phyloP scores from a whole-genome alignment of 371 early-diverging fungal genomes.

The Nematocida sp. region DNA sequence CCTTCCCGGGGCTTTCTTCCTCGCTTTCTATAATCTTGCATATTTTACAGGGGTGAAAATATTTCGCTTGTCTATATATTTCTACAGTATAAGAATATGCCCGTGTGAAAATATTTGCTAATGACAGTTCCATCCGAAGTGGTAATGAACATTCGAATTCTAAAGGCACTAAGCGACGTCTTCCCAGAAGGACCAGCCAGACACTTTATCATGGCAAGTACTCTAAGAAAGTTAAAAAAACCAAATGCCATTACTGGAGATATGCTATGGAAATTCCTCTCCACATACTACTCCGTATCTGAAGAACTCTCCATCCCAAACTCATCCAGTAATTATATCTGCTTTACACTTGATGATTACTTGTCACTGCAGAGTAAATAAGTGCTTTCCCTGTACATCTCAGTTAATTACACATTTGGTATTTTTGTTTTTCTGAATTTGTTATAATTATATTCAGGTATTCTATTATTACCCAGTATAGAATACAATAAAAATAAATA shows the following conservation, averaged over 20 bases:
- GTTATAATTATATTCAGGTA: neutral
- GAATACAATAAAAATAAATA: neutral
- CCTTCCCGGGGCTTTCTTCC: constrained; percentile 53
- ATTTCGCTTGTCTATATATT: neutral
- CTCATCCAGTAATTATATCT: constrained; percentile 26
- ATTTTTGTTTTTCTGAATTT: constrained; percentile 2
- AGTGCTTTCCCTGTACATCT: neutral
- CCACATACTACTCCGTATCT: constrained; percentile 22
- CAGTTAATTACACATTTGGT: neutral
- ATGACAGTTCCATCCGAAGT: constrained; percentile 63
- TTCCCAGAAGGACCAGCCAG: constrained; percentile 63
- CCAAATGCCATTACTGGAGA: constrained; percentile 67
- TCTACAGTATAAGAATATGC: neutral
- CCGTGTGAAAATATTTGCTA: constrained; percentile 50
- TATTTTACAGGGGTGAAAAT: constrained; percentile 29
- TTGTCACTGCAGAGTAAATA: neutral
- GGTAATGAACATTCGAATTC: constrained; percentile 67
- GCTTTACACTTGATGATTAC: constrained; percentile 18
- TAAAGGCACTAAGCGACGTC: constrained; percentile 65
- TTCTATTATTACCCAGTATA: neutral
- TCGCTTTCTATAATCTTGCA: constrained; percentile 54
- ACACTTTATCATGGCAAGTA: constrained; percentile 65
- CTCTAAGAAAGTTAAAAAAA: constrained; percentile 67
- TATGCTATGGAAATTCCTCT: constrained; percentile 68
- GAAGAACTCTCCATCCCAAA: constrained; percentile 30